Evolutionary conservation across 2,329 filamentous ascomycete genomes (phyloP), one percentile per base, ranked within the genome.

Genomic region (Magnaporthiopsis rhizophila): DNA sequence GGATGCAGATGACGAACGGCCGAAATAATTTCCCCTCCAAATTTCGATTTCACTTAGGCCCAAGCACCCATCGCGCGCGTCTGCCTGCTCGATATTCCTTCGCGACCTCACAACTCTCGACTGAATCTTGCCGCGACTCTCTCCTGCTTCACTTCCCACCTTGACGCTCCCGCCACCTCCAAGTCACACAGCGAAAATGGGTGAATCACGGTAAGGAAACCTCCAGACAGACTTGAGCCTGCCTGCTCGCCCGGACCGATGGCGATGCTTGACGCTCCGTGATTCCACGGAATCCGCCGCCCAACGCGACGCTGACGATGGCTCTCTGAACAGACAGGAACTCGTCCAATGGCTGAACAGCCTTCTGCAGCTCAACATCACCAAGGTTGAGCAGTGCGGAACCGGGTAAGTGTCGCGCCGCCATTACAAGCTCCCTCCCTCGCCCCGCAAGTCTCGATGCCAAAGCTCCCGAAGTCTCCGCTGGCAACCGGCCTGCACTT

Each of bases 351-450:
- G 95, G 95, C 83, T 98, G 70, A 99, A 99, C 84, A 94, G 91
- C 84, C 90, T 99, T 68, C 88, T 99, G 62, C 92, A 97, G 81
- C 89, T 99, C 74, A 99, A 98, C 81, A 88, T 99, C 73, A 98
- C 90, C 73, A 98, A 97, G 80, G 92, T 99, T 76, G 95, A 99
- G 82, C 95, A 99, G 84, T 98, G 94, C 78, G 95, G 95, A 77
- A 98, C 94, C 74, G 95, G 94, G 94, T 98, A 88, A 72, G 81
- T 76, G 68, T 65, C 57, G 63, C 67, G 66, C 67, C 67, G 70
- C 70, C 73, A 68, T 70, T 72, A n/a, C 15, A 61, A 83, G 70
- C 70, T 68, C 70, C 69, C 36, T 38, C 71, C 72, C 45, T 21
- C 45, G 21, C 72, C 69, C 71, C 71, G 65, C 70, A 68, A 63